Conservation (phyloP, 2,329 filamentous ascomycete species). For the Fusarium dlaminii region DNA sequence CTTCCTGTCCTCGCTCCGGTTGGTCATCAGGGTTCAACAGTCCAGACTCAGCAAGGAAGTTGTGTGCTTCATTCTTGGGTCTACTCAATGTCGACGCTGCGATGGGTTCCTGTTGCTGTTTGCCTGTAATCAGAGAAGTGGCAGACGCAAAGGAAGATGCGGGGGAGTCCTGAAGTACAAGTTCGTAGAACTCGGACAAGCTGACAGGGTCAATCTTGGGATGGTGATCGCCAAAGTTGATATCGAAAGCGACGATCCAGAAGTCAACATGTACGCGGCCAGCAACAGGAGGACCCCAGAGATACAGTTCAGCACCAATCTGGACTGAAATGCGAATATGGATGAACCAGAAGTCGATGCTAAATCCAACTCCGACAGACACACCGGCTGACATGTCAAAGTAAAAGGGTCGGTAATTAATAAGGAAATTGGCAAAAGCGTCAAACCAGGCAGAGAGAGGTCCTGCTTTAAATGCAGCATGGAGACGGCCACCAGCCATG, state of each 20-base stretch:
- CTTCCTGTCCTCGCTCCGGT: background rate
- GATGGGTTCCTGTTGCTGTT: background rate
- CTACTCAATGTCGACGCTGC: background rate
- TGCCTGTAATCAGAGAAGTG: background rate
- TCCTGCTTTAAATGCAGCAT: conserved; percentile 44
- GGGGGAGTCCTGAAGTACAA: background rate
- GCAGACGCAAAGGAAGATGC: background rate
- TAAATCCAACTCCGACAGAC: background rate
- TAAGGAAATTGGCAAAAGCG: conserved; percentile 52
- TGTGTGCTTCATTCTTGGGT: background rate
- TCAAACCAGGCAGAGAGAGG: conserved; percentile 52
- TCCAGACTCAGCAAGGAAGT: background rate
- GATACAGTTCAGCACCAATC: background rate
- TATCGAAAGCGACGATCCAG: conserved; percentile 5
- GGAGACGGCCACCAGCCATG: conserved; percentile 54
- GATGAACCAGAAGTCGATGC: background rate
- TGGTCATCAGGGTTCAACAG: background rate
- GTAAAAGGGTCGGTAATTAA: conserved; percentile 25
- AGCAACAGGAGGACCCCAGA: background rate
- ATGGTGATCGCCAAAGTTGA: background rate
- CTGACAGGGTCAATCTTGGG: background rate
- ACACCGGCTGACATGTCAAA: background rate
- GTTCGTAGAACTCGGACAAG: background rate
- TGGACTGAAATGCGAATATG: background rate
- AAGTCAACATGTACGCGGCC: background rate